A percentile compares a stretch with the other conserved stretches of the same genome.
phyloP scores from a whole-genome alignment of 169 alveolate species.

The Plasmodium gaboni region DNA sequence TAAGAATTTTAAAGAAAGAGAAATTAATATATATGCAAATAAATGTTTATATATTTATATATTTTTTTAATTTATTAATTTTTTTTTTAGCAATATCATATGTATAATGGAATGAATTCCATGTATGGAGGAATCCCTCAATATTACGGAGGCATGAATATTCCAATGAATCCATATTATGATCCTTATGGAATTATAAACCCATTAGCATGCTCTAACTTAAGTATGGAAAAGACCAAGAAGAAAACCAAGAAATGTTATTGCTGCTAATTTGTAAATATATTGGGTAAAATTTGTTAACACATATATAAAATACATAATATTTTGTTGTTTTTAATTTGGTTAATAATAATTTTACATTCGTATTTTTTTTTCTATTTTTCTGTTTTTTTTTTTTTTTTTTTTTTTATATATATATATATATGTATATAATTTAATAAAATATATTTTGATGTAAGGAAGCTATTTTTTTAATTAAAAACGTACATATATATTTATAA shows the following conservation, averaged over 20 bases:
- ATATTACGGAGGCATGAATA: conserved; percentile 67
- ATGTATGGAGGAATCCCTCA: conserved; percentile 75
- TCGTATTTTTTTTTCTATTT: too few relatives aligned
- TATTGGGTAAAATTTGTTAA: neutral
- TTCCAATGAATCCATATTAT: conserved; percentile 75
- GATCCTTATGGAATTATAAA: conserved; percentile 76
- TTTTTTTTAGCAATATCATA: conserved; percentile 41
- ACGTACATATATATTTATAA: too few relatives aligned
- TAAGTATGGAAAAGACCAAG: conserved; percentile 28
- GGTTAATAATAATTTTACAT: too few relatives aligned
- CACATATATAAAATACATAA: too few relatives aligned
- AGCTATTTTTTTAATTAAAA: too few relatives aligned
- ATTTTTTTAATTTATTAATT: conserved; percentile 2
- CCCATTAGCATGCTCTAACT: conserved; percentile 66
- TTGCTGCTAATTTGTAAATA: conserved; percentile 37
- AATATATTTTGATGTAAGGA: too few relatives aligned
- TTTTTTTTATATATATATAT: too few relatives aligned
- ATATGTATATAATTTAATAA: too few relatives aligned
- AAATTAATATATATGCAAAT: neutral
- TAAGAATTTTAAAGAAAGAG: conserved; percentile 12
- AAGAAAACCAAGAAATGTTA: conserved; percentile 57
- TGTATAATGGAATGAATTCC: conserved; percentile 68
- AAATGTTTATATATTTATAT: neutral
- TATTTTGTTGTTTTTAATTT: too few relatives aligned
- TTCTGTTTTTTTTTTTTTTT: too few relatives aligned